Evolutionary conservation across 495 filamentous ascomycete genomes (phyloP), one percentile per base, ranked within the genome.

Genomic region (Pyrenopolyporus hunteri): DNA sequence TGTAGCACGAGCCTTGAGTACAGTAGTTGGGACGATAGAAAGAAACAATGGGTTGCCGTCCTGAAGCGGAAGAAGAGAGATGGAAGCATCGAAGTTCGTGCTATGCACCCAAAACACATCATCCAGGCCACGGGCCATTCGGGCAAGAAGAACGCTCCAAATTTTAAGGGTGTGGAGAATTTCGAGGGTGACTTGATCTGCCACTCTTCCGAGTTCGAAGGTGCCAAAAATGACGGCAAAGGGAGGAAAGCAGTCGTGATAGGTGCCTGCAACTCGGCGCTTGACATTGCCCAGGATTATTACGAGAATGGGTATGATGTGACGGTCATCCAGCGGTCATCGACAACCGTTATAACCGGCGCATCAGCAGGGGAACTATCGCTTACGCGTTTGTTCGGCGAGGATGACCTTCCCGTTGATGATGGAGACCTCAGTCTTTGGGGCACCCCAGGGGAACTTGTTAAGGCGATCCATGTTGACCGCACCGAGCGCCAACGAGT

Each of bases 261-360:
- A 5, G 91, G 91, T 3, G 87, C 85, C 23, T 91, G 91, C 72
- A 94, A 93, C 68, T 92, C 89, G 1, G 85, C 80, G 8, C 86
- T 93, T 63, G 91, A 95, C 68, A 95, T 95, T 59, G 86, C 88
- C 25, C 89, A 93, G 68, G 87, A 93, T 63, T 93, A 80, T 67
- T 86, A 85, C 69, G 89, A 93, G 66, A 85, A 89, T 33, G 91
- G 91, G 1, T 89, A 89, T 62, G 80, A 88, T n/a, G 87, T 93
- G n/a, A 93, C 90, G 6, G 85, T 95, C 66, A 77, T 95, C 8
- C 91, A 95, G 76, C 84, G 91, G 13, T 87, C 86, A 0, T 84
- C 85, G 10, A 93, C 91, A 0, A 86, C 80, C 49, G 86, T 96
- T 28, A 73, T 92, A 5, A 81, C 83, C 0, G 84, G 80, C 10